Conservation (phyloP, 495 filamentous ascomycete genomes). For the Terfezia boudieri region DNA sequence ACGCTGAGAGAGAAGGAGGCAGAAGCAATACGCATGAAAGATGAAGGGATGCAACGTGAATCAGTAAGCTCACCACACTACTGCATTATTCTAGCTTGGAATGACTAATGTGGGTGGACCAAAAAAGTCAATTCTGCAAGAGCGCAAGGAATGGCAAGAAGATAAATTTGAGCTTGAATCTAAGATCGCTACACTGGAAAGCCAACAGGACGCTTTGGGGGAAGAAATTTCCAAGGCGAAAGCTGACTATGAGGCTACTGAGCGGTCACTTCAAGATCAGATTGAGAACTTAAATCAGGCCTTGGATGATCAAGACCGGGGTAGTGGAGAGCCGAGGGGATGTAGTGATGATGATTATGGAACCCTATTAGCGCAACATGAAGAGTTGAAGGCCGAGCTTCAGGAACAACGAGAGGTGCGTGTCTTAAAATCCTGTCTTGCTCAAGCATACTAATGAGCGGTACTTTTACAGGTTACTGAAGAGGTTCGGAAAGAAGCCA, state of each 20-base stretch:
- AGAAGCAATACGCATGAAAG: slow-evolving; percentile 28
- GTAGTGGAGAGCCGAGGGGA: too few relatives aligned
- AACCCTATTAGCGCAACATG: slow-evolving; percentile 32
- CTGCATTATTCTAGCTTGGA: background rate
- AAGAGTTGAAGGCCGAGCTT: slow-evolving; percentile 39
- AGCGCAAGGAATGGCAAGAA: slow-evolving; percentile 50
- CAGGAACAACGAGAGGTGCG: slow-evolving; percentile 33
- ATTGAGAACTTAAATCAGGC: slow-evolving; percentile 29
- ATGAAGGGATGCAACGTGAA: slow-evolving; percentile 24
- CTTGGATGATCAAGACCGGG: background rate
- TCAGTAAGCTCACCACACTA: slow-evolving; percentile 21
- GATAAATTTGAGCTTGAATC: slow-evolving; percentile 50
- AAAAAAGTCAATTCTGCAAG: slow-evolving; percentile 4
- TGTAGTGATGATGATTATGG: background rate
- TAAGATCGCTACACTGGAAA: slow-evolving; percentile 56
- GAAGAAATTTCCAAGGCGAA: slow-evolving; percentile 53
- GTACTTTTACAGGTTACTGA: slow-evolving; percentile 43
- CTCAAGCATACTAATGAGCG: background rate
- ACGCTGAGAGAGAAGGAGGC: slow-evolving; percentile 34
- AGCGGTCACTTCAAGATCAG: slow-evolving; percentile 40
- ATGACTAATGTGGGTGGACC: background rate
- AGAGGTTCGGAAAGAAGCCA: slow-evolving; percentile 67
- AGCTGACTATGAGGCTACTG: slow-evolving; percentile 39
- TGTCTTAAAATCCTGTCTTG: background rate
- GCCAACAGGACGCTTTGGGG: slow-evolving; percentile 51